phyloP scores from a whole-genome alignment of 1,284 basidiomycete genomes.

The Heterobasidion occidentale region DNA sequence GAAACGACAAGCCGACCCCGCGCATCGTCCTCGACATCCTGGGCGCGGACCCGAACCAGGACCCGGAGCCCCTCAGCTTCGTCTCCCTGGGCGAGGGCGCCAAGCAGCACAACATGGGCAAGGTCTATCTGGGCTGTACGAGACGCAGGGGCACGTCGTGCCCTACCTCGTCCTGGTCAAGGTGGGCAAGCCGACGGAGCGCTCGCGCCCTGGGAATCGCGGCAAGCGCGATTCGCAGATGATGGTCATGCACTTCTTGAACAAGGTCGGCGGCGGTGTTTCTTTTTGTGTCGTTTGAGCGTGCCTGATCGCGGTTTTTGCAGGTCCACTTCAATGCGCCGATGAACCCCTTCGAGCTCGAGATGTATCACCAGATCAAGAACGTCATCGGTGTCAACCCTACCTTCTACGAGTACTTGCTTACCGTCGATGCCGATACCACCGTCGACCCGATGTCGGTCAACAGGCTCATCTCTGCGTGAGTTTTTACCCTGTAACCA shows the following conservation, averaged over 20 bases:
- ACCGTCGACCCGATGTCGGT: slow-evolving; percentile 81
- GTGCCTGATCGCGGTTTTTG: not conserved
- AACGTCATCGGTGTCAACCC: slow-evolving; percentile 99
- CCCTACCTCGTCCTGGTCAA: slow-evolving; percentile 97
- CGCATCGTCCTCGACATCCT: slow-evolving; percentile 95
- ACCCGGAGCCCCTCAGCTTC: slow-evolving; percentile 94
- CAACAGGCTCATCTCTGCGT: slow-evolving; percentile 89
- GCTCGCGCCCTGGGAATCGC: slow-evolving; percentile 88
- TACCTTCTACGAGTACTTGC: slow-evolving; percentile 95
- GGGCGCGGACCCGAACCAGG: slow-evolving; percentile 86
- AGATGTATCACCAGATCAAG: slow-evolving; percentile 99
- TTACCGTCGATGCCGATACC: slow-evolving; percentile 98
- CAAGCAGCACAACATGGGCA: slow-evolving; percentile 97
- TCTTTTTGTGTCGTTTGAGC: not conserved
- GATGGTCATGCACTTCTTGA: slow-evolving; percentile 95
- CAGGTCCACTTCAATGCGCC: slow-evolving; percentile 94
- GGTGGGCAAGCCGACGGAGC: slow-evolving; percentile 92
- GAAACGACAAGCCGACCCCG: slow-evolving; percentile 88
- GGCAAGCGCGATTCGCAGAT: slow-evolving; percentile 98
- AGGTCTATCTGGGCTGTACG: slow-evolving; percentile 97
- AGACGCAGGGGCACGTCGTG: slow-evolving; percentile 91
- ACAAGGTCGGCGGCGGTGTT: slow-evolving; percentile 52
- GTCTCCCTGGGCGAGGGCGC: slow-evolving; percentile 90
- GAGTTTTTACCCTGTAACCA: slow-evolving; percentile 24
- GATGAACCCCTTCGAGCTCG: slow-evolving; percentile 95